Base-by-base conservation (phyloP, 352 stramenopile species). In the Phytophthora palmivora region DNA sequence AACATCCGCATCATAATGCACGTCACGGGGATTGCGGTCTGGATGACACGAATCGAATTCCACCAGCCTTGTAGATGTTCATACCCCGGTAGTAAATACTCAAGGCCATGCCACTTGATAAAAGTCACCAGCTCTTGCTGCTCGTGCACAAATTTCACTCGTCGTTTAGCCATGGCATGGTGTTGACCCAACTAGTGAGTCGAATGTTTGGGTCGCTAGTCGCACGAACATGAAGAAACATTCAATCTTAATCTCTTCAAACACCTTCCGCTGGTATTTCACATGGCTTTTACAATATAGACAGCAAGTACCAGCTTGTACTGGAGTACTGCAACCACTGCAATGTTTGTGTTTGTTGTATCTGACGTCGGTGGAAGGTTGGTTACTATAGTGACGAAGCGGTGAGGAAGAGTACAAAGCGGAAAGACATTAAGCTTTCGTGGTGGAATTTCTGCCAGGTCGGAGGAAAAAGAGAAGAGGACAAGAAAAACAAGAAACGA, bases 141-240 rank as follows among this genome's bases (percentile, higher is more conserved):
- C 50, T 97, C 89, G 43, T 92, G 24, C 12, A 54, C 69, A 56
- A 96, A 97, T 96, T 96, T 32, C 84, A 77, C 47, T 95, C 82
- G 32, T 92, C 82, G 55, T 94, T 85, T 43, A 89, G 68, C 88
- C 89, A 97, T 6, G 89, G 89, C 87, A 97, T 95, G 11, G 88
- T 96, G 52, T 76, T 89, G 19, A 90, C 87, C 88, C 88, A 96
- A 10, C 95, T 47, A 43, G 96, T 92, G 10, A 96, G 72, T 11
- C 63, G 78, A 34, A 94, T 74, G 0, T 52, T 49, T 15, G 70
- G 67, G 50, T 92, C 79, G 4, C 75, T 70, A 1, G 72, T 92
- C 3, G 85, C 85, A 7, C 51, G 68, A 28, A 90, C 56, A 97
- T 63, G 55, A 97, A 96, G 42, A 97, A 82, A 3, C 88, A 49